phyloP scores from a whole-genome alignment of 2,329 filamentous ascomycete genomes.

The Coleophoma eucalyptorum region DNA sequence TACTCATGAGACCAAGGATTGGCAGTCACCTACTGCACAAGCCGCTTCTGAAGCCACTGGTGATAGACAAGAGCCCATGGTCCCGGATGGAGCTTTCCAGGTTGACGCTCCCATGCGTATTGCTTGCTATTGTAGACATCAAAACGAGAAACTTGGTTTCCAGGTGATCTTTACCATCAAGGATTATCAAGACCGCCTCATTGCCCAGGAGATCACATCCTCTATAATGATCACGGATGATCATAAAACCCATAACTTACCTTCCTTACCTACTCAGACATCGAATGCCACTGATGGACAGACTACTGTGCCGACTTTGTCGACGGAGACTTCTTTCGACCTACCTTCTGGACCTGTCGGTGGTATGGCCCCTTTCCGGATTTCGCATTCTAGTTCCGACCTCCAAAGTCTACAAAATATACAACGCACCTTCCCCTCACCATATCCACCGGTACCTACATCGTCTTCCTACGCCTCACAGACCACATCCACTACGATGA shows the following conservation, averaged over 20 bases:
- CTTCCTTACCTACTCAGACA: constrained; percentile 26
- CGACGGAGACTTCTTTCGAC: constrained; percentile 21
- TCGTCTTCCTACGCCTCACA: constrained; percentile 31
- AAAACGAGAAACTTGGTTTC: constrained; percentile 90
- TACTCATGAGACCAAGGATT: constrained; percentile 81
- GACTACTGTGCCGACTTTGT: constrained; percentile 38
- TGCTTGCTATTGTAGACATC: constrained; percentile 94
- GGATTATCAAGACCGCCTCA: constrained; percentile 68
- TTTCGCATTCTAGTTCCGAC: constrained; percentile 61
- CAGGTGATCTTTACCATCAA: constrained; percentile 92
- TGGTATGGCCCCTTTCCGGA: constrained; percentile 42
- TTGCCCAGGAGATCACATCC: constrained; percentile 81
- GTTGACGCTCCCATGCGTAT: constrained; percentile 92
- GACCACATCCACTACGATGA: constrained; percentile 40
- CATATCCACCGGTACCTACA: constrained; percentile 26
- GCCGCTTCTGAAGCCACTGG: constrained; percentile 40
- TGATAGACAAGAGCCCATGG: constrained; percentile 41
- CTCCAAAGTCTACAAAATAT: constrained; percentile 56
- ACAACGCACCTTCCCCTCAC: constrained; percentile 42
- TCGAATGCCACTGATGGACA: constrained; percentile 27
- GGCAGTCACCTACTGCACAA: constrained; percentile 60
- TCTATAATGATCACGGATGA: constrained; percentile 98
- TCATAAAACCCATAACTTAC: constrained; percentile 75
- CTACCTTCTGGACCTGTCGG: constrained; percentile 14
- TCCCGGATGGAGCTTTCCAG: constrained; percentile 61